phyloP scores from a whole-genome alignment of 306 rosid species.

The Quercus parvula region DNA sequence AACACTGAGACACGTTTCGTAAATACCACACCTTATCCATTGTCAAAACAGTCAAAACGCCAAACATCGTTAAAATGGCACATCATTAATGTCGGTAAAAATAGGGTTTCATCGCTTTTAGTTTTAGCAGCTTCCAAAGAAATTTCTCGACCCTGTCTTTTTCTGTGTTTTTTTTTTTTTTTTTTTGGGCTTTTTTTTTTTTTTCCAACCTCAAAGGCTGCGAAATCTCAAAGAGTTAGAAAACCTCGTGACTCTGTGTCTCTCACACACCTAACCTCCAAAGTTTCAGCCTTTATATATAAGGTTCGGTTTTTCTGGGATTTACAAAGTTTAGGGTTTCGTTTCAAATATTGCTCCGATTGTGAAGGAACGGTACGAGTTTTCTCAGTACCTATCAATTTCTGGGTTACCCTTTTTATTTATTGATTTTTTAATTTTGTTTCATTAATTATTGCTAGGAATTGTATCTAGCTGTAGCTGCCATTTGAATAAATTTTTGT shows the following conservation, averaged over 20 bases:
- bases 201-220: neutral
- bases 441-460: neutral
- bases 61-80: no score
- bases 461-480: neutral
- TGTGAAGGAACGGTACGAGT: conserved; percentile 15
- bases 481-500: neutral
- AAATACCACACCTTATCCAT: neutral
- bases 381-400: neutral
- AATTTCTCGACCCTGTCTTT: neutral
- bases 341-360: conserved; percentile 5
- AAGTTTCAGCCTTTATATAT: neutral
- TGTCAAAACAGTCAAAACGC: neutral
- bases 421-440: neutral
- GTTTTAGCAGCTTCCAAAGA: neutral
- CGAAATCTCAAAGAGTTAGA: conserved; percentile 1
- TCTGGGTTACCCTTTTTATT: neutral
- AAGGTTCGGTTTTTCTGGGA: neutral
- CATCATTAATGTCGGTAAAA: no score
- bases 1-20: neutral
- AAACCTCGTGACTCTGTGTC: conserved; percentile 10
- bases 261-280: conserved; percentile 29
- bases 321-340: conserved; percentile 28
- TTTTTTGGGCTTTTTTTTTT: no score
- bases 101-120: neutral
- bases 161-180: no score